Evolutionary conservation across 2,329 filamentous ascomycete species (phyloP).

Genomic region (Claviceps quebecensis): DNA sequence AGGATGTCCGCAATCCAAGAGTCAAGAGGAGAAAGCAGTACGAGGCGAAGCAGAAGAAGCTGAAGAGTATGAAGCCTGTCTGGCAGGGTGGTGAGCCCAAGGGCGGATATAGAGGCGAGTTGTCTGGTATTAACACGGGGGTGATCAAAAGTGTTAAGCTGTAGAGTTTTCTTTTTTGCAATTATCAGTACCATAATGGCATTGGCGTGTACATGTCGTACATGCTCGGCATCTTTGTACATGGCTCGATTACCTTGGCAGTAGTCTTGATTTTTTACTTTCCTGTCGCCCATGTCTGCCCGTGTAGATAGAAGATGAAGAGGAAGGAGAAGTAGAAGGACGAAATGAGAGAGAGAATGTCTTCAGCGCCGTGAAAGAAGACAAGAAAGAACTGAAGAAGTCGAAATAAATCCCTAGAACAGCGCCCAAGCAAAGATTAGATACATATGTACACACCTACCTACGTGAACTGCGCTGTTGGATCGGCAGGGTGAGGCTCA

Average conservation of each 20-base stretch:
- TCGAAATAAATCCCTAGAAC: too few relatives aligned
- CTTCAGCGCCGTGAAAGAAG: too few relatives aligned
- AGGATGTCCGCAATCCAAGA: slow-evolving; percentile 86
- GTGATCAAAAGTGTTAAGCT: slow-evolving; percentile 90
- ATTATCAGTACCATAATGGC: background rate
- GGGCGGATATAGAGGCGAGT: slow-evolving; percentile 79
- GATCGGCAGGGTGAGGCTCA: too few relatives aligned
- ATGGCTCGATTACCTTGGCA: too few relatives aligned
- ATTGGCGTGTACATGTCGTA: background rate
- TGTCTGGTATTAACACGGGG: slow-evolving; percentile 89
- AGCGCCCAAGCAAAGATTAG: too few relatives aligned
- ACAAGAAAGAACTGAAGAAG: too few relatives aligned
- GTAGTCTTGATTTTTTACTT: background rate
- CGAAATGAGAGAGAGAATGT: too few relatives aligned
- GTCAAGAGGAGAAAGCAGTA: slow-evolving; percentile 98
- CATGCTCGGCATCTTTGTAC: too few relatives aligned
- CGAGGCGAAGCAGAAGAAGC: slow-evolving; percentile 94
- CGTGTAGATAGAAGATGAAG: too few relatives aligned
- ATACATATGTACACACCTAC: too few relatives aligned
- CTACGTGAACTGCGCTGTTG: too few relatives aligned
- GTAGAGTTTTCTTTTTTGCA: slow-evolving; percentile 24
- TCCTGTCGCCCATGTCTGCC: background rate
- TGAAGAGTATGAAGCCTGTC: slow-evolving; percentile 69
- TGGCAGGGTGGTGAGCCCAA: slow-evolving; percentile 77
- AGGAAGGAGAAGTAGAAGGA: too few relatives aligned